Evolutionary conservation across 2,329 filamentous ascomycete species (phyloP).

Genomic region (Colletotrichum lini): DNA sequence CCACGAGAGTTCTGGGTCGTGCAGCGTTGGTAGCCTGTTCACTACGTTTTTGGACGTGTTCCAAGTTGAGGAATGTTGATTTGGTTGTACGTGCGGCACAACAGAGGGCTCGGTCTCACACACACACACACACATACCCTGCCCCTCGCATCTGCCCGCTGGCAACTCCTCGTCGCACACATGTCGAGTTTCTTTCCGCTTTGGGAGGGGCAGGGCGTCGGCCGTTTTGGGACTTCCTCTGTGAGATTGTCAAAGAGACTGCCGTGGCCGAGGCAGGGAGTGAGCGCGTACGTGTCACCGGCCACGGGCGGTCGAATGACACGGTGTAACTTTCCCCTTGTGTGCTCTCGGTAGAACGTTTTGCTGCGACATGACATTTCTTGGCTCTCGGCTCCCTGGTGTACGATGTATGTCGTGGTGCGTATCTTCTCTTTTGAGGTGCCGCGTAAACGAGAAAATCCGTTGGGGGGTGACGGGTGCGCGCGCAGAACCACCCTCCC

Average conservation of each 20-base stretch:
- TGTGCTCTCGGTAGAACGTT: background rate
- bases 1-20: too few relatives aligned
- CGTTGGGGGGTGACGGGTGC: background rate
- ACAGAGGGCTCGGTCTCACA: too few relatives aligned
- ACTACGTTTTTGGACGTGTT: too few relatives aligned
- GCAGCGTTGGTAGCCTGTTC: too few relatives aligned
- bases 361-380: slow-evolving; percentile 1
- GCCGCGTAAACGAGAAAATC: background rate
- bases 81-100: too few relatives aligned
- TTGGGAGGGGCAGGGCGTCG: background rate
- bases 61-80: too few relatives aligned
- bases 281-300: background rate
- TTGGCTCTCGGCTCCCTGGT: slow-evolving; percentile 7
- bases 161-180: background rate
- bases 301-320: background rate
- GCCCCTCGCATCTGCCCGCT: background rate
- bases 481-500: background rate
- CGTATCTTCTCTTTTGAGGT: too few relatives aligned
- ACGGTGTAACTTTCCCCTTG: background rate
- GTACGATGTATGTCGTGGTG: background rate
- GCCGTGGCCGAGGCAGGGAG: background rate
- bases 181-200: background rate
- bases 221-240: slow-evolving; percentile 1
- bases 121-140: too few relatives aligned
- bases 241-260: slow-evolving; percentile 1